Evolutionary conservation across 148 eudicot genomes (phyloP).

Genomic region (Diospyros kaki): DNA sequence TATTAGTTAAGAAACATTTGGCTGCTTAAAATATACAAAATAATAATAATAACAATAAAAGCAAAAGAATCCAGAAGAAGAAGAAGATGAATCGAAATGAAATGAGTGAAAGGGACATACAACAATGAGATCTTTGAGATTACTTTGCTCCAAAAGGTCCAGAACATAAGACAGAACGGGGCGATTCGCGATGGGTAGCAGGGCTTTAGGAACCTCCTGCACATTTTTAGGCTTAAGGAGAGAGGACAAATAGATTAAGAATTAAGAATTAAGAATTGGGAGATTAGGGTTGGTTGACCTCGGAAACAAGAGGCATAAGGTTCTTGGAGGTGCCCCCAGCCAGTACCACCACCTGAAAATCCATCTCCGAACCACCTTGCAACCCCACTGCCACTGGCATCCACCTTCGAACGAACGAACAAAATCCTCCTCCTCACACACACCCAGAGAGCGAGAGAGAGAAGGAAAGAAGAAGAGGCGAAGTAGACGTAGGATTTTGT

Average conservation of each 20-base stretch:
- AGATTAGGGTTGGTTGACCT: slow-evolving; percentile 31
- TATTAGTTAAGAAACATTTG: too few relatives aligned
- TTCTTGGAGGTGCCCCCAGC: slow-evolving; percentile 92
- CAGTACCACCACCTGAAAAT: slow-evolving; percentile 93
- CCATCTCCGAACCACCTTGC: slow-evolving; percentile 33
- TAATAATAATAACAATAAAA: too few relatives aligned
- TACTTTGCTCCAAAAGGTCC: slow-evolving; percentile 80
- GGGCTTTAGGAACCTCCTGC: slow-evolving; percentile 90
- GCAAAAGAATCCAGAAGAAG: not conserved
- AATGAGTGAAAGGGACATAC: slow-evolving; percentile 34
- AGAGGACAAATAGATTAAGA: too few relatives aligned
- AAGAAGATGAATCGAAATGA: not conserved
- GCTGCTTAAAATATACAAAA: too few relatives aligned
- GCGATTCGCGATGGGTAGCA: slow-evolving; percentile 90
- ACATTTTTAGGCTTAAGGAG: too few relatives aligned
- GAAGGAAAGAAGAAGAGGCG: too few relatives aligned
- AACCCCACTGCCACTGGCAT: too few relatives aligned
- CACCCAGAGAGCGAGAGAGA: too few relatives aligned
- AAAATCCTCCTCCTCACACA: too few relatives aligned
- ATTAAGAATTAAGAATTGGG: not conserved
- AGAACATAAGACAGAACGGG: slow-evolving; percentile 81
- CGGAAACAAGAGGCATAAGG: slow-evolving; percentile 80
- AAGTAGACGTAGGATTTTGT: too few relatives aligned
- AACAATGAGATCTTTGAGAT: slow-evolving; percentile 82
- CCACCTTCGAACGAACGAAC: too few relatives aligned